Evolutionary conservation across 192 early-diverging fungal genomes (phyloP).

Genomic region (Mortierella hygrophila): DNA sequence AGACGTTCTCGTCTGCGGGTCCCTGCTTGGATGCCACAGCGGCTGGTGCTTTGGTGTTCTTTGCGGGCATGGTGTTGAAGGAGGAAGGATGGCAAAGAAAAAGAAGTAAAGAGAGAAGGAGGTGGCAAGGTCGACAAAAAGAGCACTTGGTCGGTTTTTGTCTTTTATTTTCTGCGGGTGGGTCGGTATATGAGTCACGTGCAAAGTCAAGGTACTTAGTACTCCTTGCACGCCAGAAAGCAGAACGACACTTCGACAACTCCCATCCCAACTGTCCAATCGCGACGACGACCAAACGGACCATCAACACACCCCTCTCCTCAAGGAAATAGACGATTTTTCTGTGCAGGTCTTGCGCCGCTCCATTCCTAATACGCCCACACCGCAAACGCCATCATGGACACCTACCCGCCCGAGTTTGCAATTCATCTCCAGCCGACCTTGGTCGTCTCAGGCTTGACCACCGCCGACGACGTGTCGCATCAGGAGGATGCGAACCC

Average conservation of each 20-base stretch:
- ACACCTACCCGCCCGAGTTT: constrained; percentile 69
- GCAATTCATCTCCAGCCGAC: constrained; percentile 70
- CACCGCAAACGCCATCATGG: constrained; percentile 56
- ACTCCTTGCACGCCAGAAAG: neutral
- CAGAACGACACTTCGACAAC: neutral
- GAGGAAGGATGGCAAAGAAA: constrained; percentile 9
- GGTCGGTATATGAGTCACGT: constrained; percentile 9
- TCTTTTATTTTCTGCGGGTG: neutral
- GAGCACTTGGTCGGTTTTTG: neutral
- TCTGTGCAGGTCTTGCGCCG: too few species aligned
- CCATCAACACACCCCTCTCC: neutral
- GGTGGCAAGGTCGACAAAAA: neutral
- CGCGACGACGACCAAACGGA: neutral
- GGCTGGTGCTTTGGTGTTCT: constrained; percentile 32
- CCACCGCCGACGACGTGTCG: constrained; percentile 39
- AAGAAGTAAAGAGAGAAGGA: neutral
- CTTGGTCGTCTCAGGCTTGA: constrained; percentile 64
- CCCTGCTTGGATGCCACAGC: constrained; percentile 26
- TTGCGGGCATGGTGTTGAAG: constrained; percentile 31
- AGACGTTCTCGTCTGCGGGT: constrained; percentile 67
- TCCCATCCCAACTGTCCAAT: neutral
- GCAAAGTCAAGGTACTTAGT: neutral
- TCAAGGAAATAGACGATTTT: neutral
- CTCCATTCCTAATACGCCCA: neutral
- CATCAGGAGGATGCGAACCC: constrained; percentile 23